phyloP scores from a whole-genome alignment of 192 early-diverging fungal species.

The Podila verticillata region DNA sequence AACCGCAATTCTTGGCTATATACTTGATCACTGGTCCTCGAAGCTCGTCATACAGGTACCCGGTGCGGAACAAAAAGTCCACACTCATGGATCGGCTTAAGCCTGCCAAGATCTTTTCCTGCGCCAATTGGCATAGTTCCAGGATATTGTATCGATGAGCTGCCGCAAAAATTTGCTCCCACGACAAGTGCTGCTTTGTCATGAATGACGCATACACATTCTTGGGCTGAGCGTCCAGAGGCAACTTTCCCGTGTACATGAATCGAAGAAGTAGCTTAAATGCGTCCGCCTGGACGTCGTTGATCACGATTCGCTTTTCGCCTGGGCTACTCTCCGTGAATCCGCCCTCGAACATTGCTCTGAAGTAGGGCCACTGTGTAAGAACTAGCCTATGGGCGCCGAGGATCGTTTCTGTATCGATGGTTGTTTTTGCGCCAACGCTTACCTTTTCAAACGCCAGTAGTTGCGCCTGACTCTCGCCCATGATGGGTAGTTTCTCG shows the following conservation, averaged over 20 bases:
- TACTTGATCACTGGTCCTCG: neutral
- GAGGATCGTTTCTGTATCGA: too few relatives aligned
- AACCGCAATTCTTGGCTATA: neutral
- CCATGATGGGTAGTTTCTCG: too few relatives aligned
- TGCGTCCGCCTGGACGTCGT: neutral
- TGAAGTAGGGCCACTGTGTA: neutral
- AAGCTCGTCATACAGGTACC: neutral
- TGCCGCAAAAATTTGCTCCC: neutral
- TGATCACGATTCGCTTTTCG: neutral
- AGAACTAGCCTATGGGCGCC: neutral
- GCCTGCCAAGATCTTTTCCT: neutral
- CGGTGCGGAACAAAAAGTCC: neutral
- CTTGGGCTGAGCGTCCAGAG: neutral
- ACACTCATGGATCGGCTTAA: neutral
- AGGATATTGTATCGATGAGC: neutral
- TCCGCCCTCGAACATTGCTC: neutral
- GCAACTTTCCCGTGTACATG: neutral
- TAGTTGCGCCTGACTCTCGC: too few relatives aligned
- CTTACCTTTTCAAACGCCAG: too few relatives aligned
- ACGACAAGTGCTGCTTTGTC: neutral
- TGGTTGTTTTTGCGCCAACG: too few relatives aligned
- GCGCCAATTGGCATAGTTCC: neutral
- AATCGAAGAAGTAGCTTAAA: neutral
- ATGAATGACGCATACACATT: neutral
- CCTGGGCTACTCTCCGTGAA: neutral